Conservation (phyloP, 495 filamentous ascomycete genomes). For the Penicillium fimorum region DNA sequence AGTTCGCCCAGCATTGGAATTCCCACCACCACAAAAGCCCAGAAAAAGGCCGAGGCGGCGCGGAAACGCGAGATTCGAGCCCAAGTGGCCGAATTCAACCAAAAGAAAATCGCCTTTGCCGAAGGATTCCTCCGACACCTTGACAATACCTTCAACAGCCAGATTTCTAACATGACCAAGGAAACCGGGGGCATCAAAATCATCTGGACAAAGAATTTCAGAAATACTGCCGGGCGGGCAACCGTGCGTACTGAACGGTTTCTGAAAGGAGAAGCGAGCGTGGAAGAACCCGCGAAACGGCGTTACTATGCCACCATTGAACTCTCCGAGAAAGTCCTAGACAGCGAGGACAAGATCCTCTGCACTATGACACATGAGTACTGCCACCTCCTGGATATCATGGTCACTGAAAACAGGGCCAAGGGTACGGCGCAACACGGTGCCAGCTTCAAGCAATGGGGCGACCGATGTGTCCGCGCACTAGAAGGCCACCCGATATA, state of each 20-base stretch:
- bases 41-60: slow-evolving; percentile 45
- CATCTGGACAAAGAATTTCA: slow-evolving; percentile 80
- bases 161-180: slow-evolving; percentile 57
- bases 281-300: slow-evolving; percentile 1
- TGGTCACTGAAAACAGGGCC: slow-evolving; percentile 64
- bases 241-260: slow-evolving; percentile 5
- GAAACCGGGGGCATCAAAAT: slow-evolving; percentile 75
- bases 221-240: slow-evolving; percentile 83
- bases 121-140: slow-evolving; percentile 68
- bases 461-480: slow-evolving; percentile 43
- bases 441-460: slow-evolving; percentile 75
- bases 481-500: slow-evolving; percentile 44
- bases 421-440: slow-evolving; percentile 66
- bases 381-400: slow-evolving; percentile 88
- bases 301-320: slow-evolving; percentile 77
- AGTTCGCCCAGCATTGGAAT: slow-evolving; percentile 8
- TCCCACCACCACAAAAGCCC: slow-evolving; percentile 23
- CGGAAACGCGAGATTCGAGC: slow-evolving; percentile 41
- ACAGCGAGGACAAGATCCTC: slow-evolving; percentile 70
- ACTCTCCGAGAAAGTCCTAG: slow-evolving; percentile 81
- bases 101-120: slow-evolving; percentile 64
- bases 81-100: slow-evolving; percentile 63
- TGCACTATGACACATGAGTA: slow-evolving; percentile 93
- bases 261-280: not conserved
- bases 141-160: slow-evolving; percentile 64